Base-by-base conservation (phyloP, 257 asterid species). In the Ballota nigra region DNA sequence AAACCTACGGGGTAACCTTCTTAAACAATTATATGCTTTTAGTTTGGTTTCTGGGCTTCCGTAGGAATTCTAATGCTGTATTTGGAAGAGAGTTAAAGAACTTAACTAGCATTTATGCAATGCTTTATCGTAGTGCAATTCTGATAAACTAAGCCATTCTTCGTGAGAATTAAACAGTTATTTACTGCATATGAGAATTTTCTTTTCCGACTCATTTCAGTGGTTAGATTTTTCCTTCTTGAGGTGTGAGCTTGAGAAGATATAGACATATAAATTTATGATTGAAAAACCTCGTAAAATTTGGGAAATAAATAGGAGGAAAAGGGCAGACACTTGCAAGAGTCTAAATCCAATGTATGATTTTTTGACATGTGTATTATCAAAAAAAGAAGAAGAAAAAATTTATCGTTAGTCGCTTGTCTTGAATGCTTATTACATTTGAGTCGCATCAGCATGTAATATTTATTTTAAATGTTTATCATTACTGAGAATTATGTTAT, bases 401-500 rank as follows among this genome's bases (percentile, higher is more conserved):
- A n/a, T n/a, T 38, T 12, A 11, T 41, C 49, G 7, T 41, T n/a
- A 9, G 56, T 49, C 4, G 56, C 3, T 49, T 41, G 2, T 40
- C n/a, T 29, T 41, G 18, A 36, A 20, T 49, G 63, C 59, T 40
- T 15, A 22, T 26, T 43, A 43, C 19, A 12, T 31, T 53, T 34
- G 51, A 52, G 3, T 53, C 57, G 15, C n/a, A 33, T 33, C 29
- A 19, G 55, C 19, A 5, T 33, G 31, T 31, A 8, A 57, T 38
- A 38, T 41, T 73, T 41, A 19, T 62, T 68, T 16, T 49, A 26
- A 40, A n/a, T 52, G 34, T 55, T 53, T 19, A 66, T 57, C n/a
- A 13, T 19, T 6, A 5, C 64, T 29, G 59, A 61, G 45, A 41
- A 38, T 70, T 52, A 40, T 59, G 34, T 29, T 58, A 62, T 23